Base-by-base conservation (phyloP, 441 rosid genomes). In the Eruca vesicaria region DNA sequence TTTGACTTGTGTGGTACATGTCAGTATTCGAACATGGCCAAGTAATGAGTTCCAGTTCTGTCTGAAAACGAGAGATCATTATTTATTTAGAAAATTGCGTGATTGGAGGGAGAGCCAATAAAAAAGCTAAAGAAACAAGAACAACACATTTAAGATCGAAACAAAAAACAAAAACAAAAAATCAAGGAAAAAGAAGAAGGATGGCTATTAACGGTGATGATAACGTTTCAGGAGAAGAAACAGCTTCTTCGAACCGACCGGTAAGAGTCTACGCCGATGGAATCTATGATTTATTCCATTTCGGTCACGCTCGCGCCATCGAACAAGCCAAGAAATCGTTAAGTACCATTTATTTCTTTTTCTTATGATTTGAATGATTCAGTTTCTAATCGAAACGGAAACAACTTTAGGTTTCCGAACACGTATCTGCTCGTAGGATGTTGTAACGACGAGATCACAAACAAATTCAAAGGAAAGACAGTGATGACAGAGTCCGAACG, bases 261-360 rank as follows among this genome's bases (percentile, higher is more conserved):
- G 84, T 91, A 33, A 78, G 97, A 8, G 94, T 93, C 33, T 91
- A 91, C 73, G 94, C 98, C 38, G 97, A 93, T 43, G 98, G 97
- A 20, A 91, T 93, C 81, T 93, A 85, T 84, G 98, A 93, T 87
- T 89, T 91, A 76, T 90, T 93, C 73, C 97, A 93, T 82, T 93
- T 86, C 58, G 97, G 97, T 33, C 98, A 88, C 79, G 98, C 98
- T 79, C 91, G 97, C 14, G 85, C 98, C 52, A 94, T 93, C 65
- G 97, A 93, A 50, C 98, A 93, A 85, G 98, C 97, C 78, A 91
- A 93, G 74, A 90, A 91, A 86, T 79, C 85, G 98, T 93, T 29
- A 41, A 18, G 69, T 78, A 15, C 8, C 53, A 26, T 11, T 48
- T 56, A 26, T 6, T 45, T n/a, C n/a, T n/a, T 43, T 43, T 43